phyloP scores from a whole-genome alignment of 2,329 filamentous ascomycete species.

The Botryotinia calthae region DNA sequence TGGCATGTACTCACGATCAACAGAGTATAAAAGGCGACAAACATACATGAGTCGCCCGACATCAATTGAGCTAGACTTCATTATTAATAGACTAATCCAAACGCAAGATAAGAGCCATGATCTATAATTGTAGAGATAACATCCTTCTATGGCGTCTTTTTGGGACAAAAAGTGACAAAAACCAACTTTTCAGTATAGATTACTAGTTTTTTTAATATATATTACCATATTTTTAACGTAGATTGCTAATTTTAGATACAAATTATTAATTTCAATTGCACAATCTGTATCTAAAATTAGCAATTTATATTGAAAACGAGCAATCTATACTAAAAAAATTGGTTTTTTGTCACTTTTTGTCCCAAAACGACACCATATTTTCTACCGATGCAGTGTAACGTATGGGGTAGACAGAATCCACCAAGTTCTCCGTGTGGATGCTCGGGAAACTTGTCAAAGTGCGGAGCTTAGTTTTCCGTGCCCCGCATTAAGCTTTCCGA shows the following conservation, averaged over 20 bases:
- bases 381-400: neutral
- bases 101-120: neutral
- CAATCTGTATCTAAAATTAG: no score
- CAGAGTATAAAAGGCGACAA: neutral
- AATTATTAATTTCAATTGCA: no score
- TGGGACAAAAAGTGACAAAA: no score
- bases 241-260: no score
- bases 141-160: no score
- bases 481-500: slow-evolving; percentile 5
- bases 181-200: no score
- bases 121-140: neutral
- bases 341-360: no score
- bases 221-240: no score
- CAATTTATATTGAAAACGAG: no score
- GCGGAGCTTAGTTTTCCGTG: neutral
- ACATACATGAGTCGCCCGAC: neutral
- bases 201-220: no score
- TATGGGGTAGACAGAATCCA: neutral
- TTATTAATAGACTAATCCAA: neutral
- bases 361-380: no score
- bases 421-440: neutral
- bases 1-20: neutral
- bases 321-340: no score
- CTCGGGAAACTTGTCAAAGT: neutral
- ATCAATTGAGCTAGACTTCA: neutral